These are phyloP conservation scores for Coniferiporia weirii DNA, from an alignment of 1,284 basidiomycete species.

Conservation along the genomic window DNA sequence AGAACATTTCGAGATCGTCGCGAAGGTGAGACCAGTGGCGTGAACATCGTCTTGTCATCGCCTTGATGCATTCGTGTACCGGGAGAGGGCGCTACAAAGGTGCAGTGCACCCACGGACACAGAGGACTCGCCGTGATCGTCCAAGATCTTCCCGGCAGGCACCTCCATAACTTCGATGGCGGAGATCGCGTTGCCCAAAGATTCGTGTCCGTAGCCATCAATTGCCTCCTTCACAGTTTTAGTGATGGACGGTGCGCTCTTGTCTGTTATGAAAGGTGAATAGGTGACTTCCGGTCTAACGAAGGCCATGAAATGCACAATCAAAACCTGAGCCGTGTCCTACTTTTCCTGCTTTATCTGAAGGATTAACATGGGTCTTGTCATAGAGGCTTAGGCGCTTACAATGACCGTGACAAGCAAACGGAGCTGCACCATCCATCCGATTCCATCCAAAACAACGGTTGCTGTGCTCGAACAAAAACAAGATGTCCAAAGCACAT, in stretches of 20 bases:
- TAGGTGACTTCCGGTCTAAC: too few relatives aligned
- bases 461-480: too few relatives aligned
- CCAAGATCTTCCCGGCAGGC: constrained; percentile 82
- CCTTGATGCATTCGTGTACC: constrained; percentile 62
- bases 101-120: constrained; percentile 79
- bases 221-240: constrained; percentile 45
- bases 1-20: constrained; percentile 36
- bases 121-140: constrained; percentile 85
- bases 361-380: too few relatives aligned
- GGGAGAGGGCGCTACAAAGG: too few relatives aligned
- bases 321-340: too few relatives aligned
- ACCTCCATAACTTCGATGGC: constrained; percentile 21
- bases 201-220: constrained; percentile 43
- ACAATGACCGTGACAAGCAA: too few relatives aligned
- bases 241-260: constrained; percentile 67
- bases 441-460: too few relatives aligned
- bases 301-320: constrained; percentile 52
- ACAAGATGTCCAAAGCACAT: too few relatives aligned
- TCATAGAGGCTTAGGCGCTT: too few relatives aligned
- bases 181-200: neutral
- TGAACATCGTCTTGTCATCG: too few relatives aligned
- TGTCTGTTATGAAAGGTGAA: constrained; percentile 82
- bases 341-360: too few relatives aligned
- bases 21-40: constrained; percentile 70
- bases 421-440: too few relatives aligned